A percentile compares a stretch with the other conserved stretches of the same genome.
Conservation (phyloP, 78 protist species). For the Bigelowiella natans region DNA sequence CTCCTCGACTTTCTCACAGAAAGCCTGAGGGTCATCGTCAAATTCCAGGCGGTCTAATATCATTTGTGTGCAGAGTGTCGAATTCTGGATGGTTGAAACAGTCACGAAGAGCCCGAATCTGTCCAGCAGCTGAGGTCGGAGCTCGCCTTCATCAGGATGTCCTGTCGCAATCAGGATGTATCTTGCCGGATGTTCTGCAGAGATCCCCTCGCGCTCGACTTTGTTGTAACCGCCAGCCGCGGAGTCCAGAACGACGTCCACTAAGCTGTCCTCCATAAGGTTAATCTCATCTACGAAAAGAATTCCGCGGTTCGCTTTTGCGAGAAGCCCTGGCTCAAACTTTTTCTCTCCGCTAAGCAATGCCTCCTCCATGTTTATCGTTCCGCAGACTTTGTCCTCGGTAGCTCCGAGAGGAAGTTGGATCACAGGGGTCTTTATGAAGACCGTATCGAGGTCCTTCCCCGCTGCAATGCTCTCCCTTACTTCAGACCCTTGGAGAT, state of each 20-base stretch:
- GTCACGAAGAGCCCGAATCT: neutral
- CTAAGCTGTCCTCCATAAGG: neutral
- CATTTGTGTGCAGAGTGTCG: neutral
- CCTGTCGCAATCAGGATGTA: neutral
- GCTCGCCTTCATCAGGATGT: neutral
- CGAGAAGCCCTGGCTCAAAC: neutral
- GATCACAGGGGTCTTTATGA: neutral
- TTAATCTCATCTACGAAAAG: neutral
- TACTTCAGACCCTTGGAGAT: neutral
- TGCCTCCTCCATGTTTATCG: neutral
- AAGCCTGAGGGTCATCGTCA: neutral
- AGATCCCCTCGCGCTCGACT: neutral
- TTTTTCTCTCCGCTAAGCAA: neutral
- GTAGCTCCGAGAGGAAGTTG: neutral
- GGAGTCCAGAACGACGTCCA: neutral
- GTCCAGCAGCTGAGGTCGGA: neutral
- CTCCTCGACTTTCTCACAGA: neutral
- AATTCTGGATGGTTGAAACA: neutral
- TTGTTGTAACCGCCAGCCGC: neutral
- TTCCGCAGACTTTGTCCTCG: neutral
- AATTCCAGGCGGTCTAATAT: neutral
- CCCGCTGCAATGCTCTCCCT: neutral
- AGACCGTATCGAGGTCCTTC: neutral
- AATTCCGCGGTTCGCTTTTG: neutral
- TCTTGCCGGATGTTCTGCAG: neutral